Evolutionary conservation across 2,329 filamentous ascomycete species (phyloP), one percentile per base, ranked within the genome.

Genomic region (Scolecobasidium constrictum): DNA sequence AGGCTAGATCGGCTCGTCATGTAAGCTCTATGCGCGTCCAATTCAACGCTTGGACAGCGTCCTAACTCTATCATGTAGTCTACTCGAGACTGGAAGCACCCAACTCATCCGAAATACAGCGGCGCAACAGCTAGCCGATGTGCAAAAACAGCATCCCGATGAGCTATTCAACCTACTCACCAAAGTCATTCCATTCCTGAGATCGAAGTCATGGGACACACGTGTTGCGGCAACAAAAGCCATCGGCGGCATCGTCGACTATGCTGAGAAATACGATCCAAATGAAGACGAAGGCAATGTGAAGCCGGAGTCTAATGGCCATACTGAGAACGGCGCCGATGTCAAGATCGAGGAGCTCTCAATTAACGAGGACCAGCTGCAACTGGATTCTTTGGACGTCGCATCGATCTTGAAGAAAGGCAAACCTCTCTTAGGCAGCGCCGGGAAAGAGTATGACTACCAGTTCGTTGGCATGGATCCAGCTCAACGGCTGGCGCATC

Each of bases 21-120:
- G 53, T 55, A 44, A 46, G 50, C 39, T 13, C 21, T 9, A 19
- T 43, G 18, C 28, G 33, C 9, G 35, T 36, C 16, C 35, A n/a
- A 17, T n/a, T 15, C n/a, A 36, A 17, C 9, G 16, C 37, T 35
- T 40, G 33, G 38, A 39, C 43, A 42, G 42, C 33, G 46, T 40
- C 12, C 38, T 45, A 23, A 40, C 41, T 26, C 40, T 37, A 17
- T n/a, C 18, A 34, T 20, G 40, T 62, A 94, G 88, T 50, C 78
- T 98, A 60, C 80, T 98, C 54, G 92, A 98, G 73, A 96, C 92
- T 45, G 92, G 92, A 54, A 96, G 90, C 66, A 98, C 92, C 47
- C 82, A 83, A 59, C 73, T 98, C 52, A 96, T 98, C 59, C 82
- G 93, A 52, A 94, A 95, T 58, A 98, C 92, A 49, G 93, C 92